phyloP scores from a whole-genome alignment of 2,329 filamentous ascomycete genomes.

The Claviceps fusiformis region DNA sequence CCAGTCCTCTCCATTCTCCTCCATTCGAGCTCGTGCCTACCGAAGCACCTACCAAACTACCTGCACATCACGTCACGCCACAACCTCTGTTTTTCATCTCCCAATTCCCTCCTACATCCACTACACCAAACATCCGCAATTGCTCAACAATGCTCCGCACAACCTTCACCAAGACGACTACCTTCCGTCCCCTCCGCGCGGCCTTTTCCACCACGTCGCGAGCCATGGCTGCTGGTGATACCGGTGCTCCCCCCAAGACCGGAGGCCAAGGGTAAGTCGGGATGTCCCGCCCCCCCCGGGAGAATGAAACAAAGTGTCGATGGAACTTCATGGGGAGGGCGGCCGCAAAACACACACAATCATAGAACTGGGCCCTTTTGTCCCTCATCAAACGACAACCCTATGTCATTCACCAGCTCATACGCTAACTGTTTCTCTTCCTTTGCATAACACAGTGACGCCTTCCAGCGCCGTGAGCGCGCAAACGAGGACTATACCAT shows the following conservation, averaged over 20 bases:
- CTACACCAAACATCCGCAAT: constrained; percentile 6
- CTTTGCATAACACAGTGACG: constrained; percentile 47
- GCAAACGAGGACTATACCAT: constrained; percentile 79
- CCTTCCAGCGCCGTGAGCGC: constrained; percentile 84
- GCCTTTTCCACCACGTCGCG: constrained; percentile 51
- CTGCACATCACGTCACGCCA: not conserved
- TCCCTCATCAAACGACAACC: not conserved
- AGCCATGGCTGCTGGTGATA: constrained; percentile 58
- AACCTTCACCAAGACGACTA: constrained; percentile 40
- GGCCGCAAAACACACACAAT: not conserved
- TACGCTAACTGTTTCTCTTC: not conserved
- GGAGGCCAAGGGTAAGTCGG: constrained; percentile 39
- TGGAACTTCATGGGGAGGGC: not conserved
- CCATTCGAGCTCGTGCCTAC: not conserved
- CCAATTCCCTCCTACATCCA: constrained; percentile 3
- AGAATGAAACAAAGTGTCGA: not conserved
- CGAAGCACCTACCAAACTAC: not conserved
- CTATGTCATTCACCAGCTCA: not conserved
- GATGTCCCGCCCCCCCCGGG: not conserved
- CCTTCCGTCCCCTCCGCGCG: constrained; percentile 38
- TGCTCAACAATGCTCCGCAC: constrained; percentile 55
- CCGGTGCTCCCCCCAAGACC: constrained; percentile 43
- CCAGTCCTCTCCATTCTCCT: not conserved
- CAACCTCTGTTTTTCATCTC: constrained; percentile 2
- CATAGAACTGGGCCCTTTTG: not conserved